Percentiles rank a stretch among this genome's conserved stretches.
phyloP scores from a whole-genome alignment of 208 protist species.

The Trichomonas tenax region DNA sequence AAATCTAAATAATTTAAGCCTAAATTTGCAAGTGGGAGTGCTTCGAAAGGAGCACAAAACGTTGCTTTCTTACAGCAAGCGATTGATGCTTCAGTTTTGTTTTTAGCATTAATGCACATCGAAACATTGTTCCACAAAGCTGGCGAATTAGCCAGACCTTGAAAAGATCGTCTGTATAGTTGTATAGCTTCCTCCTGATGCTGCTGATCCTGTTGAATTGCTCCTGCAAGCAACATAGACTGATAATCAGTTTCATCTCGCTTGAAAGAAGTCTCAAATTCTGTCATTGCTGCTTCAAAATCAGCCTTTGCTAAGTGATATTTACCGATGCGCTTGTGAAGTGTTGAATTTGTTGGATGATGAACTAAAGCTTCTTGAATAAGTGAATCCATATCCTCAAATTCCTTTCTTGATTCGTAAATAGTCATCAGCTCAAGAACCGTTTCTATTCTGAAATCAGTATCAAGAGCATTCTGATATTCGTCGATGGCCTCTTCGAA shows the following conservation, averaged over 20 bases:
- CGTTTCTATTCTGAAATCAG: neutral
- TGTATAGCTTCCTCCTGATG: neutral
- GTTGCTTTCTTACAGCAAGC: neutral
- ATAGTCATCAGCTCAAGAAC: neutral
- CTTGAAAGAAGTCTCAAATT: neutral
- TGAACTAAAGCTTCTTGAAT: neutral
- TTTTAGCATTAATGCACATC: neutral
- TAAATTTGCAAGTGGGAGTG: neutral
- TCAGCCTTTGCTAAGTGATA: neutral
- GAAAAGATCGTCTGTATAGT: neutral
- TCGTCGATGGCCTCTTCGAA: neutral
- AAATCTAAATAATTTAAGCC: neutral
- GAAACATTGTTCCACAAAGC: neutral
- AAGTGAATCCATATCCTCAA: neutral
- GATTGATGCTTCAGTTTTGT: neutral
- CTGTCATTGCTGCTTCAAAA: neutral
- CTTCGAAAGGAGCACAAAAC: neutral
- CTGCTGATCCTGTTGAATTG: neutral
- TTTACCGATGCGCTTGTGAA: neutral
- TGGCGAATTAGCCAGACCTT: neutral
- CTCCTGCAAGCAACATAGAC: neutral
- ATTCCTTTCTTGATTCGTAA: neutral
- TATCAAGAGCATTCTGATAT: constrained; percentile 10
- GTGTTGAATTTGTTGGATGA: neutral
- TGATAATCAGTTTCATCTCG: neutral